Evolutionary conservation across 108 stramenopile genomes (phyloP).

Genomic region (Asterionellopsis glacialis): DNA sequence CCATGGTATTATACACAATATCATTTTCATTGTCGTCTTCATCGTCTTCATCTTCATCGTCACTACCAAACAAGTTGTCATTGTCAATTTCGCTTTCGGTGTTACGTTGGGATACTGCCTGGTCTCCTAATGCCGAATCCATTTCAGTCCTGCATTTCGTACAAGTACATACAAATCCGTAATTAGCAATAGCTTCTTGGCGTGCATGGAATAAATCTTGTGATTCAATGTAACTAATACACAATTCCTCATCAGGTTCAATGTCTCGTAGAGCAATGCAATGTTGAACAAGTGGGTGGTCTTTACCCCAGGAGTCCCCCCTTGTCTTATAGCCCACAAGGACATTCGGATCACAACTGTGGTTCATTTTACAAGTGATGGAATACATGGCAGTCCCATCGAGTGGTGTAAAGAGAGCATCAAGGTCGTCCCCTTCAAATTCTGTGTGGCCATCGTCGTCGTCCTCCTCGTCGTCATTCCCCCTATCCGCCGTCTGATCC

Average conservation of each 20-base stretch:
- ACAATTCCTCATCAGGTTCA: conserved; percentile 70
- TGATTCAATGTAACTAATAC: conserved; percentile 71
- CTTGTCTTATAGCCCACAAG: conserved; percentile 40
- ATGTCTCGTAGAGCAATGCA: conserved; percentile 63
- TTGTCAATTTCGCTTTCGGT: conserved; percentile 1
- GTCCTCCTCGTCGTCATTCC: not conserved
- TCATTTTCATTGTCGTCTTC: conserved; percentile 15
- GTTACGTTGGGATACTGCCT: not conserved
- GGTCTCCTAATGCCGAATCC: not conserved
- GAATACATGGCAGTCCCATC: conserved; percentile 85
- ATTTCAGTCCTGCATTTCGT: conserved; percentile 35
- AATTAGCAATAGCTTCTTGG: conserved; percentile 49
- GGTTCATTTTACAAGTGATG: conserved; percentile 83
- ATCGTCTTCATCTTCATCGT: conserved; percentile 29
- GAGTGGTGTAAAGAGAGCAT: conserved; percentile 54
- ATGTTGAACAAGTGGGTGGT: conserved; percentile 49
- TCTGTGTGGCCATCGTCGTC: conserved; percentile 9
- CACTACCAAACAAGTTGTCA: conserved; percentile 27
- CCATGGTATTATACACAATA: conserved; percentile 2
- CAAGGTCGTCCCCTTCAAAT: conserved; percentile 42
- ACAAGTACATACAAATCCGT: conserved; percentile 80
- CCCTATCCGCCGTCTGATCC: not conserved
- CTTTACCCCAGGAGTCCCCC: conserved; percentile 33
- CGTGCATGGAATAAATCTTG: conserved; percentile 33
- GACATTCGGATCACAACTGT: conserved; percentile 75